Conservation (phyloP, 2,329 filamentous ascomycete species). For the Penicillium sp. region DNA sequence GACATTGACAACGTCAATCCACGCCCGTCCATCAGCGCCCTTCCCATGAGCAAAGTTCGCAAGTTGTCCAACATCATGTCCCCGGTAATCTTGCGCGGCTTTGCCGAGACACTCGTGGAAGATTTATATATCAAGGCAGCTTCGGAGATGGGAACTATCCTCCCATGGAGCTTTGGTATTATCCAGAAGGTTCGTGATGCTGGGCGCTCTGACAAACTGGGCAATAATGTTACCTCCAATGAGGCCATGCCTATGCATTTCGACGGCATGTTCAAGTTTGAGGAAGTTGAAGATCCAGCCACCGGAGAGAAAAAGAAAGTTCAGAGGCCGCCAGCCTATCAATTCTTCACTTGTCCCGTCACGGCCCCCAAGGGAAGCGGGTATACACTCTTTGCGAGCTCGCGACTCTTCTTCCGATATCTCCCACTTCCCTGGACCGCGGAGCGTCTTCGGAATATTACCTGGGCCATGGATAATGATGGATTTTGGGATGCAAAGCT, state of each 20-base stretch:
- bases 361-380: slow-evolving; percentile 56
- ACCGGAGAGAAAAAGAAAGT: slow-evolving; percentile 48
- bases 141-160: slow-evolving; percentile 52
- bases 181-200: slow-evolving; percentile 58
- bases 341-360: slow-evolving; percentile 54
- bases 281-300: slow-evolving; percentile 41
- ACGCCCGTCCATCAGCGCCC: slow-evolving; percentile 24
- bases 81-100: slow-evolving; percentile 59
- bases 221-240: slow-evolving; percentile 59
- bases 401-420: slow-evolving; percentile 55
- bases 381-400: slow-evolving; percentile 60
- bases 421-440: slow-evolving; percentile 41
- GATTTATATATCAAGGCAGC: slow-evolving; percentile 53
- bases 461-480: slow-evolving; percentile 55
- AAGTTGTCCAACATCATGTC: slow-evolving; percentile 57
- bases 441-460: slow-evolving; percentile 23
- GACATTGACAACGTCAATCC: slow-evolving; percentile 27
- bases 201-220: slow-evolving; percentile 47
- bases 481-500: slow-evolving; percentile 53
- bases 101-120: slow-evolving; percentile 52
- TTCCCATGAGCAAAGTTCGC: slow-evolving; percentile 32
- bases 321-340: slow-evolving; percentile 55
- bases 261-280: slow-evolving; percentile 61
- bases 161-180: slow-evolving; percentile 59
- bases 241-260: slow-evolving; percentile 64